Conservation (phyloP, 352 stramenopile species). For the Phytophthora idaei region DNA sequence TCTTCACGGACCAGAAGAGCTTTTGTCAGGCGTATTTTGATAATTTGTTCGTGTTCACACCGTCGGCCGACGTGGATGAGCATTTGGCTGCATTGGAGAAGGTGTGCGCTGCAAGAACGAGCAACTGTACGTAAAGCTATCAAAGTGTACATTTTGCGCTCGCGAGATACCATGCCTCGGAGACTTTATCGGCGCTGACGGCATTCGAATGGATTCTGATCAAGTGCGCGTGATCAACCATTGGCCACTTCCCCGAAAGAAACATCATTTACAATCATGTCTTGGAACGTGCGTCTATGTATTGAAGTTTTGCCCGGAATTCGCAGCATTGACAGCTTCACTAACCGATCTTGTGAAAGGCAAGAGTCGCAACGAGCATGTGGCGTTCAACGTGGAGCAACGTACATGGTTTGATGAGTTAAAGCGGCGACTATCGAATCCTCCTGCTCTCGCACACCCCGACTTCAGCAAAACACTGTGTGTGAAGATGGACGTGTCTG, state of each 20-base stretch:
- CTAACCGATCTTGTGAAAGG: neutral
- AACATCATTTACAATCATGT: slow-evolving; percentile 8
- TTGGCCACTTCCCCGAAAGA: neutral
- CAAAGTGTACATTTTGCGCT: neutral
- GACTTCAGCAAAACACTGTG: neutral
- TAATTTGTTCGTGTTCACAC: slow-evolving; percentile 6
- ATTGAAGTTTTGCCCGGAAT: slow-evolving; percentile 8
- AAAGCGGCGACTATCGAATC: neutral
- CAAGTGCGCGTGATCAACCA: slow-evolving; percentile 1
- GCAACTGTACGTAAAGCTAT: slow-evolving; percentile 4
- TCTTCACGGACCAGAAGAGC: neutral
- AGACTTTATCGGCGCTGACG: slow-evolving; percentile 22
- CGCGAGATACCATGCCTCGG: neutral
- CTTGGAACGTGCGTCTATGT: slow-evolving; percentile 15
- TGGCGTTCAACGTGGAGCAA: neutral
- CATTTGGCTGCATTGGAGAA: neutral
- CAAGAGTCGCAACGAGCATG: neutral
- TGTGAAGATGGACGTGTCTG: neutral
- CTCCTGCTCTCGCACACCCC: neutral
- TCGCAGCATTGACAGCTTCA: neutral
- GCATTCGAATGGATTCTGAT: slow-evolving; percentile 15
- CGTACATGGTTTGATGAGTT: neutral
- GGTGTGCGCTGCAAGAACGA: slow-evolving; percentile 1
- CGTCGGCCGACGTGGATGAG: neutral
- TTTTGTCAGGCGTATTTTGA: slow-evolving; percentile 1